Evolutionary conservation across 352 stramenopile genomes (phyloP).

Genomic region (Pseudoperonospora humuli): DNA sequence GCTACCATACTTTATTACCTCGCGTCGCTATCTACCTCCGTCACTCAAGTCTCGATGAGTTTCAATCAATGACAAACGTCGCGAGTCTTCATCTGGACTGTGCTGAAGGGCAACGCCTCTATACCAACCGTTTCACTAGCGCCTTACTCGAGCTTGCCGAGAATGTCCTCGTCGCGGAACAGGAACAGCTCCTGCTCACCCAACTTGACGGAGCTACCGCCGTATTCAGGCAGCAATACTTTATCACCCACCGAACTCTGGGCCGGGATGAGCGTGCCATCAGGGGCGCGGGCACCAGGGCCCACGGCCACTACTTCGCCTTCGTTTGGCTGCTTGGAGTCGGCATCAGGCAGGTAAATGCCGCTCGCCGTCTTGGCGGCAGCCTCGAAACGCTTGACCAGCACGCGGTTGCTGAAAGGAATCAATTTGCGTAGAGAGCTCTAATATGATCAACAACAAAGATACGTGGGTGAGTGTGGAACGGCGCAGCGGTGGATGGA

Average conservation of each 20-base stretch:
- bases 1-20: too few relatives aligned
- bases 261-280: conserved; percentile 84
- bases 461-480: too few relatives aligned
- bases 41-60: too few relatives aligned
- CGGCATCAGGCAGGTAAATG: conserved; percentile 91
- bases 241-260: conserved; percentile 89
- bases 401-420: conserved; percentile 92
- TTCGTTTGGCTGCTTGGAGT: conserved; percentile 91
- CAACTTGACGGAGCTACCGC: conserved; percentile 90
- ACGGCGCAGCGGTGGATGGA: too few relatives aligned
- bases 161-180: conserved; percentile 95
- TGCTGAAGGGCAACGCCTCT: too few relatives aligned
- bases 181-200: conserved; percentile 90
- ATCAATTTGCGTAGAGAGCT: conserved; percentile 83
- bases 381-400: conserved; percentile 89
- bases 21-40: too few relatives aligned
- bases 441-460: conserved; percentile 6
- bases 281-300: conserved; percentile 82
- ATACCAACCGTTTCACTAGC: too few relatives aligned
- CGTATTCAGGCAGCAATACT: conserved; percentile 95
- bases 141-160: conserved; percentile 94
- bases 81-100: too few relatives aligned
- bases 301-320: conserved; percentile 91
- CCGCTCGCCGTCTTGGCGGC: conserved; percentile 90
- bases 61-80: too few relatives aligned